These are phyloP conservation scores for Linum usitatissimum DNA, from an alignment of 345 rosid species.

Conservation along the genomic window DNA sequence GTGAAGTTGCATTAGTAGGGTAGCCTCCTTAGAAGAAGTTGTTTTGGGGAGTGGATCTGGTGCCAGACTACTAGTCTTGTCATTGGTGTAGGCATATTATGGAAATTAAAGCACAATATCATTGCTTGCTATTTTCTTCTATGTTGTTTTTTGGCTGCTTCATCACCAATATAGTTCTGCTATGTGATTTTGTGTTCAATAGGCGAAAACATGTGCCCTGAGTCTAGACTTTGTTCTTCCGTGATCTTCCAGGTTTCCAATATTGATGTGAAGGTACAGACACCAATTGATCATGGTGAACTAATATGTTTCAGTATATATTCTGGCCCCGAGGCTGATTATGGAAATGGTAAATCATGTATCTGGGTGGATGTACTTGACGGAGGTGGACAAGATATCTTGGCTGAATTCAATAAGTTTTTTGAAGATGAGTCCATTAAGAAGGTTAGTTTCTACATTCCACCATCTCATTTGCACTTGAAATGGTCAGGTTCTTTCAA, in stretches of 20 bases:
- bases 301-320: slow-evolving; percentile 84
- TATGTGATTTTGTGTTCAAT: neutral
- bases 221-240: slow-evolving; percentile 14
- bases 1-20: too few relatives aligned
- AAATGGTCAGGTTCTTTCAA: slow-evolving; percentile 2
- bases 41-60: neutral
- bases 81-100: neutral
- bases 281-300: slow-evolving; percentile 86
- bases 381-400: slow-evolving; percentile 55
- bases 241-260: slow-evolving; percentile 52
- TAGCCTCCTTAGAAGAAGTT: too few relatives aligned
- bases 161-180: neutral
- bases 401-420: slow-evolving; percentile 58
- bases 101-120: neutral
- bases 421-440: slow-evolving; percentile 55
- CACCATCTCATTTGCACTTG: slow-evolving; percentile 1
- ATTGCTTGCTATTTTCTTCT: neutral
- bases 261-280: slow-evolving; percentile 79
- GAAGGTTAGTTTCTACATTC: slow-evolving; percentile 38
- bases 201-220: neutral
- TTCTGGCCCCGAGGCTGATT: slow-evolving; percentile 67
- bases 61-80: neutral
- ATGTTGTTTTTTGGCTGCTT: neutral
- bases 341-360: slow-evolving; percentile 77
- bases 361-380: slow-evolving; percentile 96